Conservation (phyloP, 306 rosid species). For the barrel medic (Medicago truncatula) region DNA sequence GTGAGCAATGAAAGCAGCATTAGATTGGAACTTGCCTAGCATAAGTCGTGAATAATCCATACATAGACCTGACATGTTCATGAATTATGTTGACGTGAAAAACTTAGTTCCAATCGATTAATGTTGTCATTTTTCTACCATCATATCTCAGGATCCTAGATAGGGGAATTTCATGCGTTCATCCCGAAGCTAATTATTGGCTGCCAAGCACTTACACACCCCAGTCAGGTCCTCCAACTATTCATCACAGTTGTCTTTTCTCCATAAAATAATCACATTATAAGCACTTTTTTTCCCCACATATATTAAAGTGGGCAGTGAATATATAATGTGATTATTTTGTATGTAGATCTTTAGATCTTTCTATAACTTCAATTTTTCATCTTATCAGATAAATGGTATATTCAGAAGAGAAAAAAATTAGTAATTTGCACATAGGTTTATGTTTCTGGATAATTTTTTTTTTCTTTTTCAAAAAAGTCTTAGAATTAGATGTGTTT, state of each 20-base stretch:
- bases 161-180: constrained; percentile 32
- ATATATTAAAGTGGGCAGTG: too few species aligned
- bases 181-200: background rate
- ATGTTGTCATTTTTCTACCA: constrained; percentile 36
- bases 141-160: constrained; percentile 13
- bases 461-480: too few species aligned
- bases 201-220: background rate
- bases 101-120: constrained; percentile 50
- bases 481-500: too few species aligned
- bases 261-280: background rate
- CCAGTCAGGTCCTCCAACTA: background rate
- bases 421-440: too few species aligned
- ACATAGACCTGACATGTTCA: background rate
- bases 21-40: constrained; percentile 14
- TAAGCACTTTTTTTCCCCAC: too few species aligned
- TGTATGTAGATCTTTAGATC: too few species aligned
- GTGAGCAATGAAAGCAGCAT: constrained; percentile 41
- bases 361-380: too few species aligned
- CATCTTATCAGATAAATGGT: too few species aligned
- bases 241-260: background rate
- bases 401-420: too few species aligned
- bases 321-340: too few species aligned
- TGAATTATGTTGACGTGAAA: background rate
- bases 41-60: constrained; percentile 9
- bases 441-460: too few species aligned